These are phyloP conservation scores for Entrophospora sp. DNA, from an alignment of 192 early-diverging fungal genomes.

Conservation along the genomic window DNA sequence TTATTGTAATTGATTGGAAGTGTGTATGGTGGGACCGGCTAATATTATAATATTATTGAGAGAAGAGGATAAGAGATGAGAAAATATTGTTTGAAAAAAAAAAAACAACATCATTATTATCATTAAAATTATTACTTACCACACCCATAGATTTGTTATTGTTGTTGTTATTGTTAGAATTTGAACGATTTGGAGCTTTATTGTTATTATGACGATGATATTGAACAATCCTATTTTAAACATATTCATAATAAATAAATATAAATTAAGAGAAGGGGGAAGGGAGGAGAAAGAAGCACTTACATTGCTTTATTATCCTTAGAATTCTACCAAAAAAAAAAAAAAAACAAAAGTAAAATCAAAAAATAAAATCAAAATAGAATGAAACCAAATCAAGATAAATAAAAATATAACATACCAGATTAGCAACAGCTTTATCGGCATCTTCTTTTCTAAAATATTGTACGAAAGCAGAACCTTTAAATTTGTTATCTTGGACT, in stretches of 20 bases:
- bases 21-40: neutral
- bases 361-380: neutral
- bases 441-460: slow-evolving; percentile 27
- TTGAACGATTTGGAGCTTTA: no score
- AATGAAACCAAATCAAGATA: neutral
- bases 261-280: no score
- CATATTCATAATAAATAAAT: no score
- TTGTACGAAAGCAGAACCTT: slow-evolving; percentile 28
- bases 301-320: no score
- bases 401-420: slow-evolving; percentile 25
- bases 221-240: no score
- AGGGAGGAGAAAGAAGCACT: no score
- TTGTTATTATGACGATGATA: no score
- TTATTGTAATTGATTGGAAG: slow-evolving; percentile 1
- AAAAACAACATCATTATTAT: neutral
- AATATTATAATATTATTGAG: neutral
- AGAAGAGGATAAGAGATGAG: no score
- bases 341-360: slow-evolving; percentile 4
- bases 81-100: no score
- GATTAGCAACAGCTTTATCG: slow-evolving; percentile 15
- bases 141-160: neutral
- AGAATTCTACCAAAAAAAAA: neutral
- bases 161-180: no score
- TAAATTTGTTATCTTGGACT: slow-evolving; percentile 16
- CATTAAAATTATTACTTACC: neutral